These are phyloP conservation scores for Leishmania tropica DNA, from an alignment of 208 protist species.

Conservation along the genomic window DNA sequence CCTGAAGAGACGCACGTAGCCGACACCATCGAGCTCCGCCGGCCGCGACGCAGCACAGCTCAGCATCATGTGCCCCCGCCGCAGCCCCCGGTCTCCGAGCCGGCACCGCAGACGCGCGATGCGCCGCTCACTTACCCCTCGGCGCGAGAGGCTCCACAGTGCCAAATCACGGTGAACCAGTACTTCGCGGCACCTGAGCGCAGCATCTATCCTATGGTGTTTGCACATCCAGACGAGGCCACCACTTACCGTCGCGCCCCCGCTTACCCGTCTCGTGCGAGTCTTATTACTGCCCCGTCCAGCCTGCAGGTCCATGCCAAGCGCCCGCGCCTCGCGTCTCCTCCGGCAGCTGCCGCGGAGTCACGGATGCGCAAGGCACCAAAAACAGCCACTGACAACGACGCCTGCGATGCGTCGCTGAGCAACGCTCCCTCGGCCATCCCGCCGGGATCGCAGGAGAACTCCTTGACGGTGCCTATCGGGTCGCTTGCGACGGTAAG, in stretches of 20 bases:
- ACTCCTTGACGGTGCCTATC: constrained; percentile 28
- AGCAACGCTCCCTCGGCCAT: constrained; percentile 26
- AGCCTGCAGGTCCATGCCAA: neutral
- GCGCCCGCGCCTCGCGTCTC: neutral
- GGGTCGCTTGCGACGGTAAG: neutral
- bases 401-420: neutral
- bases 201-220: constrained; percentile 12
- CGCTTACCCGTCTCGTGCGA: constrained; percentile 8
- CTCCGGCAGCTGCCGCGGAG: neutral
- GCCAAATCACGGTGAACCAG: constrained; percentile 32
- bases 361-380: neutral
- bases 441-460: constrained; percentile 18
- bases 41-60: neutral
- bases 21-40: constrained; percentile 20
- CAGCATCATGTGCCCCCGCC: neutral
- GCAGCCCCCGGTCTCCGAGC: neutral
- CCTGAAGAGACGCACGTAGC: neutral
- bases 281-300: constrained; percentile 19
- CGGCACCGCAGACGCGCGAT: neutral
- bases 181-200: constrained; percentile 28
- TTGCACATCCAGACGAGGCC: neutral
- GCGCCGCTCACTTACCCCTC: neutral
- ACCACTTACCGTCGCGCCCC: neutral
- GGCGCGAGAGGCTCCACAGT: constrained; percentile 15
- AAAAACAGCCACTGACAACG: neutral